phyloP scores from a whole-genome alignment of 2,329 filamentous ascomycete species.

The Teratosphaeria nubilosa region DNA sequence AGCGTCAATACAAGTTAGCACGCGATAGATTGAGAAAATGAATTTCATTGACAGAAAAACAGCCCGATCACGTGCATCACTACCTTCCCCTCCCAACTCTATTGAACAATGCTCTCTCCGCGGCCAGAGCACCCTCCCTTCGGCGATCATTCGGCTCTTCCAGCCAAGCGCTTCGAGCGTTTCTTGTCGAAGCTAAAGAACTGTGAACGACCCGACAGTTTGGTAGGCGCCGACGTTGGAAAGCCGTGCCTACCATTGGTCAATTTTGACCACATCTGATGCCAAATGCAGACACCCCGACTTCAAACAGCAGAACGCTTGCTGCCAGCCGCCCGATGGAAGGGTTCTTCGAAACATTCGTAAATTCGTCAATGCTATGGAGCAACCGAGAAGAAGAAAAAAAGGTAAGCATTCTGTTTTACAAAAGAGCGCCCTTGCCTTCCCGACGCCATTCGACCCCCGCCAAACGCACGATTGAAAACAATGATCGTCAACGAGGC shows the following conservation, averaged over 20 bases:
- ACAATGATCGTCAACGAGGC: neutral
- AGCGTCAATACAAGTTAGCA: neutral
- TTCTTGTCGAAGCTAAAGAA: neutral
- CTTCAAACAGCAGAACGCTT: neutral
- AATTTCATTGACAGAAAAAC: neutral
- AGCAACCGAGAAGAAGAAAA: neutral
- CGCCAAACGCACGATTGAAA: neutral
- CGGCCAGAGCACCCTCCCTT: neutral
- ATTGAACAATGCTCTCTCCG: neutral
- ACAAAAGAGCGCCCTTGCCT: neutral
- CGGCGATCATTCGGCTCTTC: neutral
- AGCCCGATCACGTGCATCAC: neutral
- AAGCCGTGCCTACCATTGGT: neutral
- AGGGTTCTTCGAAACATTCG: neutral
- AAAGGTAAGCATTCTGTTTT: neutral
- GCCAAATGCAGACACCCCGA: neutral
- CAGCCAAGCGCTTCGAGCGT: neutral
- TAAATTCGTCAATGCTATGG: neutral
- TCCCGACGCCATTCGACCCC: neutral
- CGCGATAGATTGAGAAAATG: constrained; percentile 1
- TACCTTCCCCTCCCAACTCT: neutral
- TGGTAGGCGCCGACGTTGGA: neutral
- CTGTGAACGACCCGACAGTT: neutral
- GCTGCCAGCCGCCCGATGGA: neutral
- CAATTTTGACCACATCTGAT: neutral